Percentiles rank a stretch among this genome's conserved stretches.
Evolutionary conservation across 1,139 yeast species (phyloP).

Genomic region (Ogataea hybrid): DNA sequence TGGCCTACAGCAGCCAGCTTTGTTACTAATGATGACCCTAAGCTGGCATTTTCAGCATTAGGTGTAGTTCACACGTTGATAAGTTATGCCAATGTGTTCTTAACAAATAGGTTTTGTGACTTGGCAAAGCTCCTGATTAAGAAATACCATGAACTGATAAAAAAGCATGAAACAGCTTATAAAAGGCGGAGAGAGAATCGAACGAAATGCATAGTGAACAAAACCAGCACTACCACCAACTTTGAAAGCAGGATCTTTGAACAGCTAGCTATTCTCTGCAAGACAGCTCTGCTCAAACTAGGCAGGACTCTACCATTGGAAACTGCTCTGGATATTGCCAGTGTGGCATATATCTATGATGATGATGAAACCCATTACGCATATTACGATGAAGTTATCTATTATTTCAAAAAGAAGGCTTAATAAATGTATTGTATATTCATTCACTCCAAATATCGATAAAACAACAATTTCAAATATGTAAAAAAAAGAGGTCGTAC

Average conservation of each 20-base stretch:
- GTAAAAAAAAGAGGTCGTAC: conserved; percentile 63
- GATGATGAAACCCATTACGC: conserved; percentile 25
- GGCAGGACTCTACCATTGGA: conserved; percentile 34
- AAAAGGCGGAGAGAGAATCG: neutral
- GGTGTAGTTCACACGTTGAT: conserved; percentile 39
- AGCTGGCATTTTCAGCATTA: conserved; percentile 36
- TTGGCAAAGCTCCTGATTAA: conserved; percentile 31
- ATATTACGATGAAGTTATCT: conserved; percentile 26
- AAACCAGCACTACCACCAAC: conserved; percentile 33
- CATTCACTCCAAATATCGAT: no score
- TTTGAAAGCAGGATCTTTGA: conserved; percentile 30
- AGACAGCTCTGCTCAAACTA: conserved; percentile 26
- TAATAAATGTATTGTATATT: no score
- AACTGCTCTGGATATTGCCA: conserved; percentile 20
- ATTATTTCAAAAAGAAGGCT: conserved; percentile 6
- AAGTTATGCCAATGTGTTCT: conserved; percentile 47
- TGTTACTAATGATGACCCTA: conserved; percentile 36
- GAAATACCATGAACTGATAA: conserved; percentile 23
- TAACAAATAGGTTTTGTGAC: conserved; percentile 45
- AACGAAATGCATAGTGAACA: conserved; percentile 8
- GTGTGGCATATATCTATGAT: conserved; percentile 20
- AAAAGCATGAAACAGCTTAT: conserved; percentile 2
- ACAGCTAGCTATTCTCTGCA: conserved; percentile 28
- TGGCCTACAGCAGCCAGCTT: conserved; percentile 61
- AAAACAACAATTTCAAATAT: neutral